These are phyloP conservation scores for Entomortierella beljakovae DNA, from an alignment of 192 early-diverging fungal genomes.

Conservation along the genomic window DNA sequence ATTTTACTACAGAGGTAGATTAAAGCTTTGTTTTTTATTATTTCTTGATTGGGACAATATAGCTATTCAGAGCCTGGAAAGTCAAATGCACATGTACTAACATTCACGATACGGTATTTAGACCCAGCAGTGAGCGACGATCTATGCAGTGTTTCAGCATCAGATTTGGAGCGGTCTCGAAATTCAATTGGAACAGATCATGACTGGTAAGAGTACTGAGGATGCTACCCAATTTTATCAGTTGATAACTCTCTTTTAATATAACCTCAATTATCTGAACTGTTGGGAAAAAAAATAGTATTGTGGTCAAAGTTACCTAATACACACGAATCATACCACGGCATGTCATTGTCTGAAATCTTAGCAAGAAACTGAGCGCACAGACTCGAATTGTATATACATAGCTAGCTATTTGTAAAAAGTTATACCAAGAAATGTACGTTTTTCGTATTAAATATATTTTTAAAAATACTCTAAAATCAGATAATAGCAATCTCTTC, in stretches of 20 bases:
- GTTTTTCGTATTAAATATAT: too few species aligned
- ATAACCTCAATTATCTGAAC: not conserved
- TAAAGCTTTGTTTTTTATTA: not conserved
- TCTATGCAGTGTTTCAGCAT: conserved; percentile 76
- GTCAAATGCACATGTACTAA: too few species aligned
- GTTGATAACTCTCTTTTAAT: not conserved
- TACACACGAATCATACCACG: not conserved
- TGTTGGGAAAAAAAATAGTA: not conserved
- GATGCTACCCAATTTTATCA: too few species aligned
- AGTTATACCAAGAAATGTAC: not conserved
- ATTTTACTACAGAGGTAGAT: conserved; percentile 77
- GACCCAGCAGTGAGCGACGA: conserved; percentile 83
- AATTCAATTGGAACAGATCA: conserved; percentile 82
- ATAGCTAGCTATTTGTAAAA: too few species aligned
- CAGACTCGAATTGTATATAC: not conserved
- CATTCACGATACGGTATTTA: conserved; percentile 4
- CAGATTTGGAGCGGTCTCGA: conserved; percentile 75
- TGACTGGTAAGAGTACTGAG: conserved; percentile 68
- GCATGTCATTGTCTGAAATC: too few species aligned
- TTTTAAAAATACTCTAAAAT: too few species aligned
- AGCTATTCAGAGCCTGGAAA: too few species aligned
- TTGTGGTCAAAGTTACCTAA: conserved; percentile 28
- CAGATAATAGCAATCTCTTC: too few species aligned
- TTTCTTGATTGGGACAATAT: too few species aligned
- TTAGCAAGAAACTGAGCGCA: not conserved